Base-by-base conservation (phyloP, 768 basidiomycete genomes). In the Boletus sensibilis region DNA sequence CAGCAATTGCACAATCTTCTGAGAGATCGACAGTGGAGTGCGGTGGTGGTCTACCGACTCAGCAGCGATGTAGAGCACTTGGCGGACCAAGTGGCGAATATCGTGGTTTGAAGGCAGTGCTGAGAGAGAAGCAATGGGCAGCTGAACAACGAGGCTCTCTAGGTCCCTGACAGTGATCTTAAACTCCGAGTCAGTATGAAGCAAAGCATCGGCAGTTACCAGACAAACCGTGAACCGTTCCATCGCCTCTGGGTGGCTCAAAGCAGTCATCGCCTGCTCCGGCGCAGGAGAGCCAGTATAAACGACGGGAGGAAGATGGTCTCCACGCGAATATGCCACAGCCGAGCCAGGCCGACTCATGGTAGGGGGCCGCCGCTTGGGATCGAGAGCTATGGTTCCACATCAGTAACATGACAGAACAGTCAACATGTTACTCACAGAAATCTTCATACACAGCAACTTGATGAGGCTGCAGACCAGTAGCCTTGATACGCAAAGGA, bases 371-470 rank as follows among this genome's bases (percentile, higher is more conserved):
- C 80, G 79, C 20, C 85, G 80, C 72, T 84, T 84, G 37, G 79
- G 57, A 59, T 89, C 88, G 37, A 82, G 71, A 60, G 77, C 78
- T 85, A 57, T 11, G 31, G 41, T 54, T 39, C 12, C 27, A 2
- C 60, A 46, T 54, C 60, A 68, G 53, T 64, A 34, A 31, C 59
- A 55, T 40, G 33, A 41, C n/a, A 55, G 16, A 25, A 44, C 39
- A 21, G 16, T 34, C 47, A 34, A 48, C 23, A 50, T 20, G 18
- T 9, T 35, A 71, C 74, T 62, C 66, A 84, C 93, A 88, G 61
- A 99, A 98, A 68, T 99, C 97, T 63, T 98, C 94, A 73, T 99
- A 99, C 12, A 99, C 94, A 45, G 84, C 82, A 35, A 86, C 74
- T 72, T 99, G 97, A 61, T 86, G 83, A 20, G 82, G 76, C 59